Percentiles rank a stretch among this genome's conserved stretches.
phyloP scores from a whole-genome alignment of 2,329 filamentous ascomycete species.

The Fusarium multiceps region DNA sequence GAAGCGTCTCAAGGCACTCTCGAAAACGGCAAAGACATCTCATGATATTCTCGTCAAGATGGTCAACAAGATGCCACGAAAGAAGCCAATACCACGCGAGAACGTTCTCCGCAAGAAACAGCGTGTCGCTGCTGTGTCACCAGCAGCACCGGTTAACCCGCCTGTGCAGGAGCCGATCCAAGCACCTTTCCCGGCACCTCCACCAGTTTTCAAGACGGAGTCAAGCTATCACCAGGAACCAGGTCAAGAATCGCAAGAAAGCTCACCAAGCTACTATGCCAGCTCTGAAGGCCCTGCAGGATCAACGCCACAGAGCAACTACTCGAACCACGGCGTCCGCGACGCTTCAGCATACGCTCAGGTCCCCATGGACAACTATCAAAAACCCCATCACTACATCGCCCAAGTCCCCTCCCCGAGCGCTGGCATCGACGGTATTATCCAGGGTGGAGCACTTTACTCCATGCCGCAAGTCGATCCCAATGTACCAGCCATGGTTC shows the following conservation, averaged over 20 bases:
- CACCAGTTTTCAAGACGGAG: constrained; percentile 8
- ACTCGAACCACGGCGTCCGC: constrained; percentile 10
- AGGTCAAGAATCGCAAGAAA: constrained; percentile 17
- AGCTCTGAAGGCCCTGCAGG: constrained; percentile 21
- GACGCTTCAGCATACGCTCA: constrained; percentile 13
- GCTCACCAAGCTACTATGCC: constrained; percentile 30
- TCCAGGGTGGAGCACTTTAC: constrained; percentile 18
- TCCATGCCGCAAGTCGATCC: constrained; percentile 15
- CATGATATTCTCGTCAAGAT: constrained; percentile 50
- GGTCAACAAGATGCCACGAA: constrained; percentile 46
- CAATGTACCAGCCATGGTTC: constrained; percentile 14
- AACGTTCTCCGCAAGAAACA: constrained; percentile 28
- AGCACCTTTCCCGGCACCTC: neutral
- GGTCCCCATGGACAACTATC: neutral
- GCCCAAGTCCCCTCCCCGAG: constrained; percentile 28
- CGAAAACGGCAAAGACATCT: constrained; percentile 51
- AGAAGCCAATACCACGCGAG: constrained; percentile 27
- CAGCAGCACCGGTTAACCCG: neutral
- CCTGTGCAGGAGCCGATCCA: neutral
- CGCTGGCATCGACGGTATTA: constrained; percentile 30
- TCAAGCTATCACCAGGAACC: constrained; percentile 4
- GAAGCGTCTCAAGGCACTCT: constrained; percentile 47
- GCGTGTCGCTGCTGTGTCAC: neutral
- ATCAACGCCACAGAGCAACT: constrained; percentile 35
- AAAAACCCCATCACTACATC: neutral